These are phyloP conservation scores for Podospora appendiculata DNA, from an alignment of 495 filamentous ascomycete genomes.

Conservation along the genomic window DNA sequence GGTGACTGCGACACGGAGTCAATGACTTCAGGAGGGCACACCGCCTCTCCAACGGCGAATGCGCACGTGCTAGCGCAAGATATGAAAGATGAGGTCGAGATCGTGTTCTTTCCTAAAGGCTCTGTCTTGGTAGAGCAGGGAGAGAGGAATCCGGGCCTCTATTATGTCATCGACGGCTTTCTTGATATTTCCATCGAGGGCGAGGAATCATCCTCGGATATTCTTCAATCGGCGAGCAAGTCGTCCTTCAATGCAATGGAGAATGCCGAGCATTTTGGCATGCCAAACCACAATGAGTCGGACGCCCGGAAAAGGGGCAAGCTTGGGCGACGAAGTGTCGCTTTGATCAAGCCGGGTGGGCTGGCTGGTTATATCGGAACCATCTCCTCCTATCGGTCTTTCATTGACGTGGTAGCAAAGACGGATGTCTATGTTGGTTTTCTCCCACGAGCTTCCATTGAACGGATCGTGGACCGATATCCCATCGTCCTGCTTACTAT, in stretches of 20 bases:
- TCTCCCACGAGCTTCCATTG: conserved; percentile 75
- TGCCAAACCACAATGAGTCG: conserved; percentile 8
- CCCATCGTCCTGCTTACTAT: conserved; percentile 89
- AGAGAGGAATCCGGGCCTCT: conserved; percentile 88
- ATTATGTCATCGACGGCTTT: conserved; percentile 97
- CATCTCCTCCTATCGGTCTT: conserved; percentile 89
- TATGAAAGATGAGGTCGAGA: conserved; percentile 86
- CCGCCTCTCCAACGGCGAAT: conserved; percentile 31
- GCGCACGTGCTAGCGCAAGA: conserved; percentile 56
- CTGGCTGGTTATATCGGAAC: conserved; percentile 91
- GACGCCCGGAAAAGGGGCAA: conserved; percentile 14
- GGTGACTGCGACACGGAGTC: conserved; percentile 83
- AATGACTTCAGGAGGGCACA: conserved; percentile 53
- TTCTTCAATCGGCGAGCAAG: conserved; percentile 24
- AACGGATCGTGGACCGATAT: conserved; percentile 85
- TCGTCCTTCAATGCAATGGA: conserved; percentile 28
- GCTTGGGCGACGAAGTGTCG: conserved; percentile 54
- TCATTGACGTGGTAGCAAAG: conserved; percentile 93
- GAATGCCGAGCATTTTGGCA: conserved; percentile 20
- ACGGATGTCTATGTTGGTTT: conserved; percentile 99
- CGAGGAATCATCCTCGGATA: conserved; percentile 26
- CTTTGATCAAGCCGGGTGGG: conserved; percentile 89
- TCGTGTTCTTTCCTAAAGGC: conserved; percentile 92
- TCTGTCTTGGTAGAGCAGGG: conserved; percentile 96
- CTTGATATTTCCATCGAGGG: conserved; percentile 69